Conservation (phyloP, 495 filamentous ascomycete species). For the Hyaloscypha finlandica region DNA sequence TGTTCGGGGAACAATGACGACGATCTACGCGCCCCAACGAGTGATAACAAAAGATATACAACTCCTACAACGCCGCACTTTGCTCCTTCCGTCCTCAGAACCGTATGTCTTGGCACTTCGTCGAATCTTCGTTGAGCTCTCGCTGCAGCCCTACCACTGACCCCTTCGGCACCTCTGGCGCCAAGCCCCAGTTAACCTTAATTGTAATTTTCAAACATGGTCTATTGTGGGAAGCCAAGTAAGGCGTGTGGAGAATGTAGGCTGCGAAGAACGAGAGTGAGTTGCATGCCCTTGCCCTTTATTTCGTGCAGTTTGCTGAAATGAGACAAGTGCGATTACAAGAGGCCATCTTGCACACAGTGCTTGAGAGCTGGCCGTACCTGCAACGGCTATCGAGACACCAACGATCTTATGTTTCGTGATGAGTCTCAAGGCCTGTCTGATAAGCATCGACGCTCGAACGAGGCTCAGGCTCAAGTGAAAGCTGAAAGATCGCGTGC, state of each 20-base stretch:
- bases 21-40: not conserved
- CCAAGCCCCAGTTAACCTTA: not conserved
- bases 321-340: slow-evolving; percentile 61
- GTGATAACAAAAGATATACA: not conserved
- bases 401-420: slow-evolving; percentile 69
- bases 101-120: not conserved
- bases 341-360: slow-evolving; percentile 64
- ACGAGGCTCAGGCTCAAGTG: slow-evolving; percentile 1
- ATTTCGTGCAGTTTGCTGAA: not conserved
- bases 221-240: slow-evolving; percentile 57
- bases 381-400: slow-evolving; percentile 72
- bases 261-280: slow-evolving; percentile 51
- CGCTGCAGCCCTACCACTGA: not conserved
- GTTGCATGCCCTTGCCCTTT: not conserved
- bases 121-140: not conserved
- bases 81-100: not conserved
- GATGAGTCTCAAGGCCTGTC: slow-evolving; percentile 58
- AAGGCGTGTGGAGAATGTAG: slow-evolving; percentile 57
- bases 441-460: slow-evolving; percentile 34
- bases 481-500: not conserved
- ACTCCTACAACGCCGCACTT: not conserved
- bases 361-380: slow-evolving; percentile 60
- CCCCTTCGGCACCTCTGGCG: not conserved
- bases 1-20: not conserved
- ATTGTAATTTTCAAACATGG: slow-evolving; percentile 39